Conservation (phyloP, 257 asterid species). For the Thymus mandschuricus region DNA sequence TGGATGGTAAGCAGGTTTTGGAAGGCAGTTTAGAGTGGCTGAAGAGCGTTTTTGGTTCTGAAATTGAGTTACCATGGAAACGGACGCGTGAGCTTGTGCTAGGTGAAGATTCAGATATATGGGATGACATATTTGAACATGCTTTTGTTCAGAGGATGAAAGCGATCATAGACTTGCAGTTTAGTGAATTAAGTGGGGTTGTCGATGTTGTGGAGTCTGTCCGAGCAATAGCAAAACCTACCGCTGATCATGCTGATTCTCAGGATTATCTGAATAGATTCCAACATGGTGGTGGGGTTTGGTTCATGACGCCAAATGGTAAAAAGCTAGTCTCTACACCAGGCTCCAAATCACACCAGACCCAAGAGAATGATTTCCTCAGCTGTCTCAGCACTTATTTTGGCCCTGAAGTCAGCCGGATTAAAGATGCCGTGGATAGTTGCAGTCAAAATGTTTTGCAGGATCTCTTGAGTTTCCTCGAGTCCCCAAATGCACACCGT, state of each 20-base stretch:
- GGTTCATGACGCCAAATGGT: conserved; percentile 79
- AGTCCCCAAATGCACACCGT: conserved; percentile 81
- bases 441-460: conserved; percentile 77
- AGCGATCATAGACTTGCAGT: conserved; percentile 67
- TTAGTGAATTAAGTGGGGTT: conserved; percentile 64
- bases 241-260: conserved; percentile 56
- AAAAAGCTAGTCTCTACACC: conserved; percentile 52
- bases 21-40: conserved; percentile 99
- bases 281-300: conserved; percentile 76
- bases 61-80: conserved; percentile 97
- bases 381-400: conserved; percentile 81
- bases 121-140: conserved; percentile 97
- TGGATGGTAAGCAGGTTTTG: conserved; percentile 87
- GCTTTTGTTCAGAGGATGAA: conserved; percentile 96
- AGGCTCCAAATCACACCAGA: conserved; percentile 58
- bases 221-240: conserved; percentile 52
- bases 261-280: conserved; percentile 60
- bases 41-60: conserved; percentile 96
- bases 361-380: conserved; percentile 73
- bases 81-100: conserved; percentile 90
- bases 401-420: conserved; percentile 89
- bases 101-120: conserved; percentile 93
- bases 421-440: conserved; percentile 85
- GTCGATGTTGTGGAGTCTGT: conserved; percentile 75
- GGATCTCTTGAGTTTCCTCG: conserved; percentile 86